Evolutionary conservation across 2,329 filamentous ascomycete species (phyloP).

Genomic region (Ampelomyces quisqualis): DNA sequence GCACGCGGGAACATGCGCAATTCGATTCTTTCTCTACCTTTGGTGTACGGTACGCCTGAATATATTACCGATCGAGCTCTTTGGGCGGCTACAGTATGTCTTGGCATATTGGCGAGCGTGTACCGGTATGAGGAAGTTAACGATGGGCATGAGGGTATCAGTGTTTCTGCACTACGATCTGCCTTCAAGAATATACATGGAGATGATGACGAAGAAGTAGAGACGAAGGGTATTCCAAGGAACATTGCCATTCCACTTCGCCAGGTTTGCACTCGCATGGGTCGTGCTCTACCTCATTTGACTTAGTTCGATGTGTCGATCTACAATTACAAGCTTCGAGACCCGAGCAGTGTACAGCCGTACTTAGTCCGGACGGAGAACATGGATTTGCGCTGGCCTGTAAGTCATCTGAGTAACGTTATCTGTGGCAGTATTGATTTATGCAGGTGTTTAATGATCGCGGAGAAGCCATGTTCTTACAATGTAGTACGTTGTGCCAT

Average conservation of each 20-base stretch:
- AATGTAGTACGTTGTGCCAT: too few species aligned
- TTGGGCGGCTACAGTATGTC: constrained; percentile 55
- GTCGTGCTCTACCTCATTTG: constrained; percentile 55
- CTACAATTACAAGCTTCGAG: constrained; percentile 54
- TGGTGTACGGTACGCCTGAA: constrained; percentile 53
- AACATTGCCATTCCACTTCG: constrained; percentile 54
- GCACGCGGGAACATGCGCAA: constrained; percentile 54
- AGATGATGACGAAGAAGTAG: constrained; percentile 52
- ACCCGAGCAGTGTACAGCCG: constrained; percentile 52
- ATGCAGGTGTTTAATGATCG: constrained; percentile 50
- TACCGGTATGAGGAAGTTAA: constrained; percentile 57
- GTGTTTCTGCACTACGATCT: constrained; percentile 33
- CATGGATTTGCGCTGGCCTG: constrained; percentile 56
- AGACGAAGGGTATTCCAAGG: constrained; percentile 53
- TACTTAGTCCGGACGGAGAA: constrained; percentile 57
- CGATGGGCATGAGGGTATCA: constrained; percentile 55
- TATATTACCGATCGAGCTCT: constrained; percentile 55
- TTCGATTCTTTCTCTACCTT: constrained; percentile 51
- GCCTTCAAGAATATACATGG: constrained; percentile 48
- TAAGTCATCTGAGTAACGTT: constrained; percentile 23
- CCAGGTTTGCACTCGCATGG: constrained; percentile 55
- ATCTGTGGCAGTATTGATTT: constrained; percentile 2
- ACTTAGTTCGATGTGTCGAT: constrained; percentile 57
- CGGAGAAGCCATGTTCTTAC: constrained; percentile 54
- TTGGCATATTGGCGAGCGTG: constrained; percentile 57